Conservation (phyloP, 768 basidiomycete genomes). For the Aureoboletus auriporus region DNA sequence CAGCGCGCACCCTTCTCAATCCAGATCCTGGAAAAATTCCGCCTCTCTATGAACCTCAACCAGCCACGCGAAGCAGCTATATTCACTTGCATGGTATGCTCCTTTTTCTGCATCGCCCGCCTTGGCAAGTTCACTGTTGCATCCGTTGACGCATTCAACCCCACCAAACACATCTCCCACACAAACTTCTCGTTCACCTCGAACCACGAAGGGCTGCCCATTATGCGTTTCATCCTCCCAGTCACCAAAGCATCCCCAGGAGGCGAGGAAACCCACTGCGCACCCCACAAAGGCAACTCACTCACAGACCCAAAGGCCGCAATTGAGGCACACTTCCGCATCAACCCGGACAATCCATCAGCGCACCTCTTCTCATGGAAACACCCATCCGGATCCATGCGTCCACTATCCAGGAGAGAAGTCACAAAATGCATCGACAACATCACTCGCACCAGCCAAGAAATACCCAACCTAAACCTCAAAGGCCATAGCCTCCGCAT, state of each 20-base stretch:
- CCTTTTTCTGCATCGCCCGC: conserved; percentile 33
- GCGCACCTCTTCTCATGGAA: conserved; percentile 3
- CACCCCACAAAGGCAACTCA: not conserved
- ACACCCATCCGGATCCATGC: not conserved
- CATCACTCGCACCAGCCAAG: no score
- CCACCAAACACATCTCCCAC: not conserved
- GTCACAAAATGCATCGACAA: not conserved
- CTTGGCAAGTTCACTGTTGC: conserved; percentile 26
- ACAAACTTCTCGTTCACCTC: not conserved
- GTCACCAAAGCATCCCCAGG: not conserved
- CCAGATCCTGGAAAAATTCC: not conserved
- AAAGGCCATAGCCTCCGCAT: no score
- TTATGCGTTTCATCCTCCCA: not conserved
- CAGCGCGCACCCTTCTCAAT: conserved; percentile 31
- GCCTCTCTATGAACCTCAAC: conserved; percentile 18
- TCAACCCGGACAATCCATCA: not conserved
- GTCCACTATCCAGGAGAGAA: not conserved
- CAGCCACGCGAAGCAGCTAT: conserved; percentile 33
- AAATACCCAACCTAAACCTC: no score
- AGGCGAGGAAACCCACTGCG: not conserved
- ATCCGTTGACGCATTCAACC: not conserved
- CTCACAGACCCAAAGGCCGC: not conserved
- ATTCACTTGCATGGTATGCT: conserved; percentile 33
- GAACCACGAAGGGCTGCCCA: not conserved
- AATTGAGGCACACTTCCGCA: not conserved